These are phyloP conservation scores for Candida ortonii DNA, from an alignment of 805 yeast species.

Conservation along the genomic window DNA sequence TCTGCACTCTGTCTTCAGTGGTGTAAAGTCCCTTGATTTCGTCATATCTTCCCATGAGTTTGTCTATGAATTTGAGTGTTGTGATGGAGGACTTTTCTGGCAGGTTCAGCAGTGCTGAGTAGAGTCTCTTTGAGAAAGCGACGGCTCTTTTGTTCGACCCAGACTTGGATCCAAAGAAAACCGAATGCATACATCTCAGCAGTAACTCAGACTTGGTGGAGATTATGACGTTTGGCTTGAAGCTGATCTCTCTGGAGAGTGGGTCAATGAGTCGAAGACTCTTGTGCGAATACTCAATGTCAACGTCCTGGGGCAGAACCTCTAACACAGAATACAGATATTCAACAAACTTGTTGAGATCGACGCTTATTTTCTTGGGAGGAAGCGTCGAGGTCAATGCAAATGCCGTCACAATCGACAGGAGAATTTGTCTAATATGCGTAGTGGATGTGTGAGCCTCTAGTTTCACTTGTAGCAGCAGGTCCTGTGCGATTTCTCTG, in stretches of 20 bases:
- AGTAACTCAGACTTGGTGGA: slow-evolving; percentile 86
- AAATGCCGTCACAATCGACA: slow-evolving; percentile 88
- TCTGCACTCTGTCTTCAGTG: slow-evolving; percentile 83
- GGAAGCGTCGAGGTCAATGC: slow-evolving; percentile 76
- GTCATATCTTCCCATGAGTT: slow-evolving; percentile 67
- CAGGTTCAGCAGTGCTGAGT: slow-evolving; percentile 62
- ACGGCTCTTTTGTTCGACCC: slow-evolving; percentile 66
- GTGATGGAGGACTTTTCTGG: slow-evolving; percentile 90
- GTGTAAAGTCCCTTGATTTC: slow-evolving; percentile 73
- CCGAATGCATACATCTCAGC: slow-evolving; percentile 70
- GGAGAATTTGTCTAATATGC: slow-evolving; percentile 67
- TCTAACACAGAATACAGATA: slow-evolving; percentile 69
- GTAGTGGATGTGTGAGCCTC: slow-evolving; percentile 40
- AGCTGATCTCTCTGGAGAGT: slow-evolving; percentile 37
- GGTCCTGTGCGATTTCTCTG: slow-evolving; percentile 68
- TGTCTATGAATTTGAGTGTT: slow-evolving; percentile 70
- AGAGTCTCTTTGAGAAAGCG: slow-evolving; percentile 80
- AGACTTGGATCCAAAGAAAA: slow-evolving; percentile 73
- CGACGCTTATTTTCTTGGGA: slow-evolving; percentile 70
- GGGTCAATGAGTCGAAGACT: slow-evolving; percentile 82
- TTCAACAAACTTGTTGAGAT: slow-evolving; percentile 75
- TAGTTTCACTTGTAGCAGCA: slow-evolving; percentile 40
- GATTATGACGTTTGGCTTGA: slow-evolving; percentile 74
- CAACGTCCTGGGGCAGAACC: slow-evolving; percentile 71
- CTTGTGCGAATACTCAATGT: slow-evolving; percentile 81